Evolutionary conservation across 1,139 yeast species (phyloP), one percentile per base, ranked within the genome.

Genomic region (Suhomyces atakaporum): DNA sequence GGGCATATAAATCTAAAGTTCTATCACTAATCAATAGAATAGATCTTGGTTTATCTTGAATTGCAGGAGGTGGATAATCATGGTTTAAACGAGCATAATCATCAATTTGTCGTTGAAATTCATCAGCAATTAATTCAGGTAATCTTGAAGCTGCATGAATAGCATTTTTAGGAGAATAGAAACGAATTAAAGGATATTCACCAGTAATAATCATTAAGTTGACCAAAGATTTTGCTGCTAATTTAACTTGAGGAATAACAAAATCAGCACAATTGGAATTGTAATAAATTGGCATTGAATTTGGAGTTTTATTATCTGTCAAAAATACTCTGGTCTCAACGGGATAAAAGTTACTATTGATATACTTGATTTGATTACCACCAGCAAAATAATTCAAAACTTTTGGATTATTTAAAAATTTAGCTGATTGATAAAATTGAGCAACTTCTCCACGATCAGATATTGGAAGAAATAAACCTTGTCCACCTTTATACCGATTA

Each of bases 151-250:
- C 87, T 22, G 70, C 72, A 45, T 66, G 64, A 2, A 65, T 56
- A 15, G 74, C 72, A 34, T 69, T 69, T 27, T 62, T 62, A 8
- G 83, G 80, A 3, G 73, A 59, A 55, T 79, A 81, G 60, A 79
- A 88, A 45, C 98, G 71, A 22, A 92, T 78, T 31, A 84, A 75
- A 2, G 98, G 98, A 51, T 84, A 86, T 54, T 90, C 97, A 10
- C 95, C 95, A 2, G 94, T 79, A 7, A 85, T 57, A 3, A 85
- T 77, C 69, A 95, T 84, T 22, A 86, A 53, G 46, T 83, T 79
- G 23, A 88, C 79, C 50, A 92, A 65, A 30, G 81, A 66, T 31
- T 66, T 61, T 1, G 94, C 89, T 0, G 86, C 79, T 38, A 64
- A 62, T 20, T 70, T 64, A 16, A 88, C 69, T 40, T 83, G 84